Conservation (phyloP, 805 yeast species). For the Candida pini region DNA sequence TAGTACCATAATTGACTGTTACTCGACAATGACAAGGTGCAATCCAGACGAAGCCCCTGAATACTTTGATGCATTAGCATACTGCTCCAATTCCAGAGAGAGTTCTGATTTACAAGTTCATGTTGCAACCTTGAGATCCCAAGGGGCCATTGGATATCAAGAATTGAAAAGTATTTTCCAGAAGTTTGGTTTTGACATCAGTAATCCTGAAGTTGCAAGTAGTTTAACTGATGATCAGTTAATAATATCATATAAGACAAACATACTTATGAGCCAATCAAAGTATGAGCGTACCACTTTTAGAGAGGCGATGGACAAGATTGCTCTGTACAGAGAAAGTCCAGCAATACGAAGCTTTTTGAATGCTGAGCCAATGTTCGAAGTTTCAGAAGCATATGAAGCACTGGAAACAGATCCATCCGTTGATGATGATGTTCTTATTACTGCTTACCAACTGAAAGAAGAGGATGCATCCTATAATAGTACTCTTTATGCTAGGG, state of each 20-base stretch:
- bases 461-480: slow-evolving; percentile 45
- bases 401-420: slow-evolving; percentile 43
- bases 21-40: slow-evolving; percentile 31
- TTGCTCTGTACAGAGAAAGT: slow-evolving; percentile 37
- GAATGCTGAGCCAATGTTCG: slow-evolving; percentile 44
- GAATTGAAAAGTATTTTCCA: slow-evolving; percentile 31
- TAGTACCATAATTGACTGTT: slow-evolving; percentile 41
- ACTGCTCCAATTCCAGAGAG: slow-evolving; percentile 42
- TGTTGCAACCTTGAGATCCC: slow-evolving; percentile 42
- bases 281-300: slow-evolving; percentile 23
- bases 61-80: slow-evolving; percentile 54
- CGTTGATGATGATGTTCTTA: slow-evolving; percentile 64
- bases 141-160: slow-evolving; percentile 47
- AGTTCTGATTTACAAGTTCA: slow-evolving; percentile 39
- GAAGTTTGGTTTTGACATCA: slow-evolving; percentile 24
- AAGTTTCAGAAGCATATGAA: slow-evolving; percentile 43
- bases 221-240: slow-evolving; percentile 23
- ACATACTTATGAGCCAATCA: slow-evolving; percentile 16
- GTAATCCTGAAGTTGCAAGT: slow-evolving; percentile 15
- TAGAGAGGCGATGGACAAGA: slow-evolving; percentile 34
- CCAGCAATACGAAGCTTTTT: slow-evolving; percentile 30
- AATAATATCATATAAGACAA: slow-evolving; percentile 23
- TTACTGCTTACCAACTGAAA: slow-evolving; percentile 68
- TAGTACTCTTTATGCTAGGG: slow-evolving; percentile 41
- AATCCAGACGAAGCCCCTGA: slow-evolving; percentile 44